Evolutionary conservation across 768 basidiomycete species (phyloP), one percentile per base, ranked within the genome.

Genomic region (Boletellus sp.): DNA sequence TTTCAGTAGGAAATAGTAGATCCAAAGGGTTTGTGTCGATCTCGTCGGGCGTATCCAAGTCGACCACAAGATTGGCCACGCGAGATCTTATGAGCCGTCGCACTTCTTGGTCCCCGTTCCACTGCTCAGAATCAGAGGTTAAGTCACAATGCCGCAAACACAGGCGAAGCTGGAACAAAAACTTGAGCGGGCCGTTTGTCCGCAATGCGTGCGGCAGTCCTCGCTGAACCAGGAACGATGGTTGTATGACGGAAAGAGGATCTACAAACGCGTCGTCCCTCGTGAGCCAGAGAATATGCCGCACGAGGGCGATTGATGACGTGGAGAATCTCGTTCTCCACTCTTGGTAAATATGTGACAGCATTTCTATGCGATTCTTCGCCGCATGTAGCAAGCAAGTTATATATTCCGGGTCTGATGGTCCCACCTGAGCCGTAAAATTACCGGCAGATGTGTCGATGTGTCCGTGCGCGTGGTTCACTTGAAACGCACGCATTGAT

Each of bases 221-320:
- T 39, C 75, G 79, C 61, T 90, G 90, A 22, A 94, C 80, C 31
- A 94, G 76, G 61, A 81, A 90, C 3, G 90, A 92, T 6, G 90
- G 87, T 42, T 92, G 89, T 26, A 83, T 89, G 28, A 87, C 81
- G 19, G 91, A 92, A 13, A 90, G 73, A 8, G 89, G 87, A 61
- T 93, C 88, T 7, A 88, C 73, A 24, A 81, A 68, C 3, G 79
- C 62, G 20, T 74, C 68, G 26, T 77, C 68, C 24, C 70, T 68
- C n/a, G 83, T 81, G 45, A 70, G 70, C 50, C 68, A 62, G 44
- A 89, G 70, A 42, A 86, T 74, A 37, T 71, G 68, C 42, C 70
- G 68, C 19, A 85, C 67, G 17, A 78, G 64, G n/a, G 61, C 57
- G 45, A 66, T 70, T 38, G 71, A 70, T n/a, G 64, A 63, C 6